Evolutionary conservation across 2,329 filamentous ascomycete species (phyloP).

Genomic region (Cladophialophora psammophila): DNA sequence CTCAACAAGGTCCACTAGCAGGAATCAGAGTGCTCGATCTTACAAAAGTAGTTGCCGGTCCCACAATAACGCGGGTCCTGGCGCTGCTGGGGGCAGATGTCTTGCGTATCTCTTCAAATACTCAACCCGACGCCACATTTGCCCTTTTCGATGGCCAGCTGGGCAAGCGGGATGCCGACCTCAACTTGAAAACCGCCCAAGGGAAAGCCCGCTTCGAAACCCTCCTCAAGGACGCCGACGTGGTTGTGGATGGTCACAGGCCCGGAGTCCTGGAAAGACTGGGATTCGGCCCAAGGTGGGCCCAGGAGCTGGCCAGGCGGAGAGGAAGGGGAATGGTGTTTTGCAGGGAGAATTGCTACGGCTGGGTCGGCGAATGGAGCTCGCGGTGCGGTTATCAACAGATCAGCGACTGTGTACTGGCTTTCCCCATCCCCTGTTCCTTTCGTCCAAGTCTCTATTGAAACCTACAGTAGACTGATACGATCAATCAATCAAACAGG

Average conservation of each 20-base stretch:
- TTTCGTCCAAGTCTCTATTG: no score
- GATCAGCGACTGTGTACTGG: slow-evolving; percentile 50
- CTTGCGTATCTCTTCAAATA: slow-evolving; percentile 48
- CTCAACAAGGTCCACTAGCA: slow-evolving; percentile 45
- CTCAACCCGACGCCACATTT: slow-evolving; percentile 6
- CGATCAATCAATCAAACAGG: slow-evolving; percentile 25
- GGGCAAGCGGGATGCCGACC: slow-evolving; percentile 70
- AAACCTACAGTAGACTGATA: no score
- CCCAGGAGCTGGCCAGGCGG: slow-evolving; percentile 49
- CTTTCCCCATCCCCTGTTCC: neutral
- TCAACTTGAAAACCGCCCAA: slow-evolving; percentile 55
- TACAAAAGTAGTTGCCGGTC: slow-evolving; percentile 54
- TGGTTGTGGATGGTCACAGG: slow-evolving; percentile 63
- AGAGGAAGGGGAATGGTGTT: slow-evolving; percentile 57
- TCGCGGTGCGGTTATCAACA: slow-evolving; percentile 60
- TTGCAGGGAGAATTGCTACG: slow-evolving; percentile 60
- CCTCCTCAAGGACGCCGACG: slow-evolving; percentile 58
- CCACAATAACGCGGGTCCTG: slow-evolving; percentile 51
- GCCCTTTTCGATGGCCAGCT: slow-evolving; percentile 76
- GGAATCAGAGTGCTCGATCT: slow-evolving; percentile 60
- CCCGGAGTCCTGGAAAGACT: slow-evolving; percentile 60
- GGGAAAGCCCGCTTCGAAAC: slow-evolving; percentile 51
- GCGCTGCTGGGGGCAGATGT: slow-evolving; percentile 54
- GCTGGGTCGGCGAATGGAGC: slow-evolving; percentile 54
- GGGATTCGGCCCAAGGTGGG: slow-evolving; percentile 61